These are phyloP conservation scores for Haplographium delicatum DNA, from an alignment of 495 filamentous ascomycete species.

Conservation along the genomic window DNA sequence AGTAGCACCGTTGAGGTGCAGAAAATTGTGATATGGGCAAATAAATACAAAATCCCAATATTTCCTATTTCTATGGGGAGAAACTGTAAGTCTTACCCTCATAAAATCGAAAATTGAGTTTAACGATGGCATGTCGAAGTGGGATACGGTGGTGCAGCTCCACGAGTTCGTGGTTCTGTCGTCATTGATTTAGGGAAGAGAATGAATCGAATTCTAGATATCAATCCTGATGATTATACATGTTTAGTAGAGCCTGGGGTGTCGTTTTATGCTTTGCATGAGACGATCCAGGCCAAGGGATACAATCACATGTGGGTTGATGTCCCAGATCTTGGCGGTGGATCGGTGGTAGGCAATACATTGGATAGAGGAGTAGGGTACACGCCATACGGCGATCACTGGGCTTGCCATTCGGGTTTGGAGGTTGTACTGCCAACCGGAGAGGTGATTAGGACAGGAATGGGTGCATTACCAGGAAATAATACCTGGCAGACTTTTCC, in stretches of 20 bases:
- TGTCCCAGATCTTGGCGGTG: constrained; percentile 50
- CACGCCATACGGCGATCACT: constrained; percentile 44
- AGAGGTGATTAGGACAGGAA: constrained; percentile 44
- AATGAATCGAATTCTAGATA: constrained; percentile 51
- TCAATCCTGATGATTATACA: constrained; percentile 46
- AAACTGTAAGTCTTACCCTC: constrained; percentile 25
- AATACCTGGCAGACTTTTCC: constrained; percentile 33
- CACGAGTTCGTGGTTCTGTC: constrained; percentile 47
- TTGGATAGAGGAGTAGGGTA: constrained; percentile 39
- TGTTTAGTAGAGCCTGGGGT: constrained; percentile 56
- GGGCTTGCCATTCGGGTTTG: constrained; percentile 40
- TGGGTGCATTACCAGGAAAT: constrained; percentile 33
- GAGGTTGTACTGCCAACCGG: constrained; percentile 46
- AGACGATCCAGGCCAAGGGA: constrained; percentile 17
- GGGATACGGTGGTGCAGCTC: constrained; percentile 54
- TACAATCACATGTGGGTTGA: constrained; percentile 31
- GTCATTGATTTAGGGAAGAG: constrained; percentile 48
- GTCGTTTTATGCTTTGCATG: constrained; percentile 47
- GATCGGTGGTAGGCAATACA: constrained; percentile 39
- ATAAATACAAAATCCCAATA: constrained; percentile 44
- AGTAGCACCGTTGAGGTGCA: constrained; percentile 41
- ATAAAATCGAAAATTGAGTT: background rate
- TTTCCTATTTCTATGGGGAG: constrained; percentile 50
- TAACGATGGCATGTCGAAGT: constrained; percentile 2
- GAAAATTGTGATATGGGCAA: constrained; percentile 39